Evolutionary conservation across 2,329 filamentous ascomycete genomes (phyloP).

Genomic region (Verticillium nubilum): DNA sequence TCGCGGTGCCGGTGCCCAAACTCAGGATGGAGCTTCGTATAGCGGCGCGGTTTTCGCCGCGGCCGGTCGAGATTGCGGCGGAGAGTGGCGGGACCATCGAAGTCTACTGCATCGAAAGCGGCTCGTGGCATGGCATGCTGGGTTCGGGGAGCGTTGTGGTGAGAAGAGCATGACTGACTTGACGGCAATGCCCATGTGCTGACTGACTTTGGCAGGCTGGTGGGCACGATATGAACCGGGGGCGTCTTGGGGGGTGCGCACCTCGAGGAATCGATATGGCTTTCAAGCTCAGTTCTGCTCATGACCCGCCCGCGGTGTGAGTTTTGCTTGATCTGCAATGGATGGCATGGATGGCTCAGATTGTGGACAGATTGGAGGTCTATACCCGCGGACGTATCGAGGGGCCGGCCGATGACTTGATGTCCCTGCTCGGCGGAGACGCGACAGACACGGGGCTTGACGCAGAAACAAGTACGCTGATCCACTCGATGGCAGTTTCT

Average conservation of each 20-base stretch:
- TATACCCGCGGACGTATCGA: conserved; percentile 33
- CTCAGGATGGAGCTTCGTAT: conserved; percentile 45
- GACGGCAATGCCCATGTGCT: conserved; percentile 2
- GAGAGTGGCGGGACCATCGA: conserved; percentile 23
- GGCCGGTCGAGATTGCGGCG: not conserved
- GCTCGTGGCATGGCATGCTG: conserved; percentile 42
- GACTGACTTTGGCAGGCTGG: not conserved
- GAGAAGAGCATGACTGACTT: conserved; percentile 12
- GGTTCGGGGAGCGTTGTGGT: conserved; percentile 41
- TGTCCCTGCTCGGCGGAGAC: conserved; percentile 29
- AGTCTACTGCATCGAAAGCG: conserved; percentile 40
- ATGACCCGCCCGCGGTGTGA: conserved; percentile 18
- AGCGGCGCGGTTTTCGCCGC: conserved; percentile 21
- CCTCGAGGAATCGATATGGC: conserved; percentile 13
- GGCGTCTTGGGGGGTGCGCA: not conserved
- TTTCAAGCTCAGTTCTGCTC: conserved; percentile 40
- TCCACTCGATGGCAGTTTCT: conserved; percentile 40
- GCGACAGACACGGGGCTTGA: not conserved
- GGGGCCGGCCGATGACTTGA: conserved; percentile 32
- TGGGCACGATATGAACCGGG: not conserved
- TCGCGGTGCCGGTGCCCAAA: conserved; percentile 37
- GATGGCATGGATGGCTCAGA: not conserved
- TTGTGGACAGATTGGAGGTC: not conserved
- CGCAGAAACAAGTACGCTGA: conserved; percentile 20
- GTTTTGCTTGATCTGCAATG: not conserved